These are phyloP conservation scores for Protomyces pachydermus DNA, from an alignment of 1,139 yeast species.

Conservation along the genomic window DNA sequence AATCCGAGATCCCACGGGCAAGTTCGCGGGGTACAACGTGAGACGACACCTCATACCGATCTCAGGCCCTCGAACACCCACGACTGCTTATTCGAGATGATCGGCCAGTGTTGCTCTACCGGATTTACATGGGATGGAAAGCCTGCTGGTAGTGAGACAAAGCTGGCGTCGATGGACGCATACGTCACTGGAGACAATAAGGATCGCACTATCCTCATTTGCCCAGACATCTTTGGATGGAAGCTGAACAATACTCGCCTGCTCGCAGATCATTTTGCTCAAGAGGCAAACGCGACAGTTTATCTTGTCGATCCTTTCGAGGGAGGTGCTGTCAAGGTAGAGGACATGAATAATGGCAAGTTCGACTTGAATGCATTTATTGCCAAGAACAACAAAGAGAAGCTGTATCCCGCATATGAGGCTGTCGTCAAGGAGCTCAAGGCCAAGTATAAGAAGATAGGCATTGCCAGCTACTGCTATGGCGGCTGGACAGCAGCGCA, in stretches of 20 bases:
- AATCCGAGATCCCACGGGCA: no score
- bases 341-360: not conserved
- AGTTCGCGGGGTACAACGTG: no score
- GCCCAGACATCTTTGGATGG: slow-evolving; percentile 8
- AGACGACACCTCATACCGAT: not conserved
- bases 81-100: not conserved
- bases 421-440: not conserved
- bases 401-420: not conserved
- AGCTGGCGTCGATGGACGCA: not conserved
- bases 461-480: slow-evolving; percentile 1
- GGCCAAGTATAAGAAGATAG: not conserved
- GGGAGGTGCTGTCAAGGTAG: not conserved
- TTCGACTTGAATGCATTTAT: not conserved
- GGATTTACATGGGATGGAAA: not conserved
- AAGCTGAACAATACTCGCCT: slow-evolving; percentile 1
- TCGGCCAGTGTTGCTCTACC: slow-evolving; percentile 2
- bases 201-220: slow-evolving; percentile 10
- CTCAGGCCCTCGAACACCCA: not conserved
- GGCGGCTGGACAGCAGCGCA: slow-evolving; percentile 6
- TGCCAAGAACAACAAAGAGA: slow-evolving; percentile 1
- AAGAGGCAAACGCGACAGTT: not conserved
- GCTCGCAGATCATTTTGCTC: slow-evolving; percentile 6
- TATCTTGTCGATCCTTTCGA: slow-evolving; percentile 1
- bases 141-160: not conserved
- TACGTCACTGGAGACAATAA: slow-evolving; percentile 2